Evolutionary conservation across 257 asterid species (phyloP).

Genomic region (Penstemon barbatus): DNA sequence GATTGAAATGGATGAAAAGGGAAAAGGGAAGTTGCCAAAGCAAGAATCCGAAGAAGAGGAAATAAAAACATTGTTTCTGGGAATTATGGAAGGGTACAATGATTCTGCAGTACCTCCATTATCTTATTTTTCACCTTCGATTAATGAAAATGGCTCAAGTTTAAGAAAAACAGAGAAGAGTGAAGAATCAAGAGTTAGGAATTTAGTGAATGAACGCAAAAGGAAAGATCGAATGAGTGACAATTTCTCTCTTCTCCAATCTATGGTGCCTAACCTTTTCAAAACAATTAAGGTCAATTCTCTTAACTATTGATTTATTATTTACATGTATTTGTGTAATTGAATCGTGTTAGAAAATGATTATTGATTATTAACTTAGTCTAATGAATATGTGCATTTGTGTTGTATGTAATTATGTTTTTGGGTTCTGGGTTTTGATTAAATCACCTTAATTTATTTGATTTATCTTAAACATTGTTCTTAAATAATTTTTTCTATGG

Average conservation of each 20-base stretch:
- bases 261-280: constrained; percentile 53
- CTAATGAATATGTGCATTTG: neutral
- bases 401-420: neutral
- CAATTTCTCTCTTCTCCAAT: constrained; percentile 48
- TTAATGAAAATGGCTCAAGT: constrained; percentile 19
- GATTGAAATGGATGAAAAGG: constrained; percentile 27
- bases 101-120: constrained; percentile 52
- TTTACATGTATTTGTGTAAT: neutral
- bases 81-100: constrained; percentile 55
- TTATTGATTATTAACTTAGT: neutral
- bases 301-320: neutral
- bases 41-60: constrained; percentile 42
- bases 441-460: too few species aligned
- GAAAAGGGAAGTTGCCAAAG: constrained; percentile 13
- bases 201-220: constrained; percentile 27
- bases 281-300: constrained; percentile 45
- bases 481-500: too few species aligned
- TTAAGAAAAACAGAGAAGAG: constrained; percentile 24
- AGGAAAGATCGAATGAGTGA: constrained; percentile 45
- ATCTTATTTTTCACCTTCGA: constrained; percentile 33
- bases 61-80: constrained; percentile 39
- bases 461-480: neutral
- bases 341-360: neutral
- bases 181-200: constrained; percentile 18
- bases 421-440: constrained; percentile 1